Percentiles rank a stretch among this genome's conserved stretches.
These are phyloP conservation scores for Fagopyrum tataricum DNA, from an alignment of 148 eudicot genomes.

Conservation along the genomic window DNA sequence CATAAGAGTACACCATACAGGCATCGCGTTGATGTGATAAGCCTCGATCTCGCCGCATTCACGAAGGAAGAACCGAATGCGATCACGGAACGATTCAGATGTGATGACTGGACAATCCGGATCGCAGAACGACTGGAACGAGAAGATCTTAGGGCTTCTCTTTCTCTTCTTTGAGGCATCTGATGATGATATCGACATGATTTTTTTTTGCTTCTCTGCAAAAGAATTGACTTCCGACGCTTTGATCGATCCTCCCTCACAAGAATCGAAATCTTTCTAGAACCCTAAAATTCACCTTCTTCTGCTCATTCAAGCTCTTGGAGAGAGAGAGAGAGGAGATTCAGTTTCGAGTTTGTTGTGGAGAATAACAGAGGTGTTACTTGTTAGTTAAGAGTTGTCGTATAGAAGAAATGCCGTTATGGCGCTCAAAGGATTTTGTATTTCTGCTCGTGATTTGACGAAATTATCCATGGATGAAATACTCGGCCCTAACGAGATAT, in stretches of 20 bases:
- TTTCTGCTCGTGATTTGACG: neutral
- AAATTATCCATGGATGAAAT: neutral
- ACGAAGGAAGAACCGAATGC: slow-evolving; percentile 38
- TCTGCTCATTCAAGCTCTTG: neutral
- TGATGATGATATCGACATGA: slow-evolving; percentile 30
- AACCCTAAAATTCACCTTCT: neutral
- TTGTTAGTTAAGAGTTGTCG: neutral
- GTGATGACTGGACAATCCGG: slow-evolving; percentile 20
- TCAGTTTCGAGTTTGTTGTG: neutral
- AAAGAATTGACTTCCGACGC: neutral
- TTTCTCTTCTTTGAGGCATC: slow-evolving; percentile 35
- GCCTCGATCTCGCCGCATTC: slow-evolving; percentile 39
- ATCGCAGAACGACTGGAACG: slow-evolving; percentile 26
- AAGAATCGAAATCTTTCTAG: slow-evolving; percentile 8
- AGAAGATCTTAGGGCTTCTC: slow-evolving; percentile 29
- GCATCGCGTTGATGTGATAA: slow-evolving; percentile 26
- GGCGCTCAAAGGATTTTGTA: neutral
- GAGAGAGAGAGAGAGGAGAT: neutral
- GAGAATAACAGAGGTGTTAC: neutral
- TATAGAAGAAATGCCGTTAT: neutral
- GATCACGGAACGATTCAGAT: slow-evolving; percentile 47
- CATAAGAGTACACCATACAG: slow-evolving; percentile 52
- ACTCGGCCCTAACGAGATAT: too few relatives aligned
- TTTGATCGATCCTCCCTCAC: neutral
- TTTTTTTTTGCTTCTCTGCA: neutral